Conservation (phyloP, 495 filamentous ascomycete species). For the Daldinia grandis region DNA sequence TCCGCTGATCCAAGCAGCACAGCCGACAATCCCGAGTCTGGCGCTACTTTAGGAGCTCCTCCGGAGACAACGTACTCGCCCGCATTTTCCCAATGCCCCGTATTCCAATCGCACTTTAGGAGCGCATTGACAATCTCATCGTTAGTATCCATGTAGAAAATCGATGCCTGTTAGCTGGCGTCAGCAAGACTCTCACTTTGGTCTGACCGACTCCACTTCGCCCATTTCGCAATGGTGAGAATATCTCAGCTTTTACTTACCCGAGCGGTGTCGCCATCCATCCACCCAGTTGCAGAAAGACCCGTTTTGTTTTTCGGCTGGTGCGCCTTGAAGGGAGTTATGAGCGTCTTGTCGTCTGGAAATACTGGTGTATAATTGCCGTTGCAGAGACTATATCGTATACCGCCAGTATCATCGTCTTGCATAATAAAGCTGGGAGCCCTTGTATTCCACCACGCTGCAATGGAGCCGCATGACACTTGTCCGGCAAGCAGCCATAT, state of each 20-base stretch:
- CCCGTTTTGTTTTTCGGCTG: conserved; percentile 42
- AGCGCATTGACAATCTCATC: conserved; percentile 45
- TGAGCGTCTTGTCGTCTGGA: conserved; percentile 34
- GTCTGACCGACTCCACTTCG: conserved; percentile 21
- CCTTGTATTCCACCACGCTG: conserved; percentile 41
- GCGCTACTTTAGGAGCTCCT: conserved; percentile 30
- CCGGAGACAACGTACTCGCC: conserved; percentile 37
- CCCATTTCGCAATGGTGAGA: conserved; percentile 7
- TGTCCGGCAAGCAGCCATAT: conserved; percentile 40
- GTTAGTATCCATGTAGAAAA: conserved; percentile 46
- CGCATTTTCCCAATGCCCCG: conserved; percentile 34
- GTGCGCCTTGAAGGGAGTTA: conserved; percentile 23
- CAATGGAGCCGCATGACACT: conserved; percentile 42
- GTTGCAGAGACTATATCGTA: conserved; percentile 44
- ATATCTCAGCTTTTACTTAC: conserved; percentile 29
- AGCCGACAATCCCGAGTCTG: conserved; percentile 33
- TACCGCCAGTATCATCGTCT: conserved; percentile 40
- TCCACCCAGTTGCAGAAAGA: conserved; percentile 43
- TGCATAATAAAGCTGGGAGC: conserved; percentile 43
- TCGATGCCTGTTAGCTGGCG: conserved; percentile 37
- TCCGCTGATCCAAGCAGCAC: conserved; percentile 40
- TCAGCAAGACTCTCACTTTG: conserved; percentile 30
- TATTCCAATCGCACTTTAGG: conserved; percentile 39
- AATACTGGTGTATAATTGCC: conserved; percentile 44
- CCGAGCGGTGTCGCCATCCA: conserved; percentile 27